These are phyloP conservation scores for Rhynchosporium agropyri DNA, from an alignment of 2,329 filamentous ascomycete species.

Conservation along the genomic window DNA sequence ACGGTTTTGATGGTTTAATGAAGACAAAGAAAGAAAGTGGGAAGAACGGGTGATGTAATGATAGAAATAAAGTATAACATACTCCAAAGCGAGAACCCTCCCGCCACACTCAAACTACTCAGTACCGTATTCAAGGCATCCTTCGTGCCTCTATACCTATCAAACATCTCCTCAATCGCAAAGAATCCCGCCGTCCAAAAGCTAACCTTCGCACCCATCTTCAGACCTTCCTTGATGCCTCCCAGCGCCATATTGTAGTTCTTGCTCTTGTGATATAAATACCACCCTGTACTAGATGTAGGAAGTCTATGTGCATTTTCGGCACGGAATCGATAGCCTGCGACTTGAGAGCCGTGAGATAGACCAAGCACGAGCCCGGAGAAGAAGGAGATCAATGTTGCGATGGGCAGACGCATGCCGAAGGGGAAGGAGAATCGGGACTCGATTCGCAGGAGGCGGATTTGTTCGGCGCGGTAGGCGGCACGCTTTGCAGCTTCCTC, in stretches of 20 bases:
- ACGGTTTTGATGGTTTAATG: too few relatives aligned
- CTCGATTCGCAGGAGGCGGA: slow-evolving; percentile 27
- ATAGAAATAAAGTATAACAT: slow-evolving; percentile 42
- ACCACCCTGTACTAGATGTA: slow-evolving; percentile 83
- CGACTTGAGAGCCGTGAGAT: slow-evolving; percentile 70
- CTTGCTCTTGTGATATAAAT: slow-evolving; percentile 97
- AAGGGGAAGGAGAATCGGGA: slow-evolving; percentile 63
- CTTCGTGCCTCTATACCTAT: slow-evolving; percentile 67
- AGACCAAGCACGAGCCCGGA: slow-evolving; percentile 73
- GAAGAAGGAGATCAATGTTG: slow-evolving; percentile 63
- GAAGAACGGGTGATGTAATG: background rate
- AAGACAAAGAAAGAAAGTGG: background rate
- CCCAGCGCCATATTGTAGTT: slow-evolving; percentile 85
- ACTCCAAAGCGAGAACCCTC: slow-evolving; percentile 86
- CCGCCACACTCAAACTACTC: slow-evolving; percentile 82
- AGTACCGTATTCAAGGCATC: slow-evolving; percentile 82
- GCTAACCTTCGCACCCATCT: slow-evolving; percentile 70
- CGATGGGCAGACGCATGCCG: slow-evolving; percentile 65
- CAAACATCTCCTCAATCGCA: slow-evolving; percentile 81
- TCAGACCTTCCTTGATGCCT: slow-evolving; percentile 76
- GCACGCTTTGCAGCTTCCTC: slow-evolving; percentile 22
- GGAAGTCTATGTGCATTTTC: slow-evolving; percentile 96
- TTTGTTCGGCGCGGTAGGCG: slow-evolving; percentile 25
- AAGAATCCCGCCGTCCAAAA: slow-evolving; percentile 78
- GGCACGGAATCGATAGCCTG: slow-evolving; percentile 84